Evolutionary conservation across 2,329 filamentous ascomycete genomes (phyloP), one percentile per base, ranked within the genome.

Genomic region (Lasiodiplodia theobromae): DNA sequence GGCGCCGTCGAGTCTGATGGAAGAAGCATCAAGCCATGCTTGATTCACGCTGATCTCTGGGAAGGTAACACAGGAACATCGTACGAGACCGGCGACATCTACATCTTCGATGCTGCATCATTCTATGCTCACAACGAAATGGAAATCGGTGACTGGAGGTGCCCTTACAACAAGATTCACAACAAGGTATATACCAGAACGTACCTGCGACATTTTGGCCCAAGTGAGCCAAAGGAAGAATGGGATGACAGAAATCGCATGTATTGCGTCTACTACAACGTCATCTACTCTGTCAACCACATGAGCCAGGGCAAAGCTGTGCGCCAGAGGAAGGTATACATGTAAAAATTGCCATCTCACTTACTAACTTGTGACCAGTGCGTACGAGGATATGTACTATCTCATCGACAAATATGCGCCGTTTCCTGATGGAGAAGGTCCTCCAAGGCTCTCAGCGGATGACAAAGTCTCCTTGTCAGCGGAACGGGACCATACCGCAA

Each of bases 41-140:
- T 82, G 54, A 77, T 81, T 18, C 80, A 82, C 68, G 81, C 80
- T 0, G 80, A 83, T 71, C 71, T 82, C 2, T 83, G 80, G 81
- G 78, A 83, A 58, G 77, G 73, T 1, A 84, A 84, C 67, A 71
- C 75, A 1, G 79, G 78, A 0, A 77, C 75, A 6, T 74, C 77
- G 37, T 65, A 68, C 0, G 66, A 73, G 8, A 81, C 74, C 0
- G 75, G 73, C 0, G 62, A 77, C 0, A 68, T 77, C 10, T 67
- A 76, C 25, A 72, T 83, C 8, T 83, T 81, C 65, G 80, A 83
- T 67, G 74, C 77, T 1, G 78, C 74, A 1, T 74, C 71, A 0
- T 80, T 77, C 65, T 83, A 80, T 69, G 81, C 77, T 0, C 82
- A 83, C 68, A 78, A 82, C 44, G 81, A 83, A 56, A 66, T 66